Percentiles rank a stretch among this genome's conserved stretches.
phyloP scores from a whole-genome alignment of 805 yeast genomes.

The Saccharomycopsis amapae region DNA sequence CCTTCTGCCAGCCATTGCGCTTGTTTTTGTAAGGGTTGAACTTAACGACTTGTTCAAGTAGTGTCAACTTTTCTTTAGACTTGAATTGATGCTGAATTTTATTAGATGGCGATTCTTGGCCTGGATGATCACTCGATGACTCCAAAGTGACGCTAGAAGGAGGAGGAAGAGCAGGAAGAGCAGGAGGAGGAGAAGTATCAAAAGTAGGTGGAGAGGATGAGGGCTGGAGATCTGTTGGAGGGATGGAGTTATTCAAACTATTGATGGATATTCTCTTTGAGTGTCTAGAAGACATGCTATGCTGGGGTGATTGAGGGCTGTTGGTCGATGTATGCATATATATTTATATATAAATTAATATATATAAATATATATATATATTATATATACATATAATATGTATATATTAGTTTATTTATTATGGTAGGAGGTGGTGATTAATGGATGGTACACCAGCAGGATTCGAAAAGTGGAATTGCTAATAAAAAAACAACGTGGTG shows the following conservation, averaged over 20 bases:
- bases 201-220: neutral
- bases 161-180: neutral
- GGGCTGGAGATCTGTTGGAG: neutral
- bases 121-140: neutral
- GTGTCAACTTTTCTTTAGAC: conserved; percentile 17
- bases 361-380: neutral
- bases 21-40: conserved; percentile 20
- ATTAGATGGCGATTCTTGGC: neutral
- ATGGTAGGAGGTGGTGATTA: no score
- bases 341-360: neutral
- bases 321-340: neutral
- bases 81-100: conserved; percentile 22
- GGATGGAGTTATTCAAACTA: conserved; percentile 7
- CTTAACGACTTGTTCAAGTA: conserved; percentile 18
- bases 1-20: conserved; percentile 21
- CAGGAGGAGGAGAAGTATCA: neutral
- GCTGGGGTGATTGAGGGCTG: neutral
- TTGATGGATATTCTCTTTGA: conserved; percentile 11
- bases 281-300: neutral
- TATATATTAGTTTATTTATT: no score
- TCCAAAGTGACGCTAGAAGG: neutral
- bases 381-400: neutral
- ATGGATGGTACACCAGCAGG: no score
- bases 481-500: no score
- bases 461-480: no score